These are phyloP conservation scores for Phalaenopsis equestris DNA, from an alignment of 106 monocot species.

Conservation along the genomic window DNA sequence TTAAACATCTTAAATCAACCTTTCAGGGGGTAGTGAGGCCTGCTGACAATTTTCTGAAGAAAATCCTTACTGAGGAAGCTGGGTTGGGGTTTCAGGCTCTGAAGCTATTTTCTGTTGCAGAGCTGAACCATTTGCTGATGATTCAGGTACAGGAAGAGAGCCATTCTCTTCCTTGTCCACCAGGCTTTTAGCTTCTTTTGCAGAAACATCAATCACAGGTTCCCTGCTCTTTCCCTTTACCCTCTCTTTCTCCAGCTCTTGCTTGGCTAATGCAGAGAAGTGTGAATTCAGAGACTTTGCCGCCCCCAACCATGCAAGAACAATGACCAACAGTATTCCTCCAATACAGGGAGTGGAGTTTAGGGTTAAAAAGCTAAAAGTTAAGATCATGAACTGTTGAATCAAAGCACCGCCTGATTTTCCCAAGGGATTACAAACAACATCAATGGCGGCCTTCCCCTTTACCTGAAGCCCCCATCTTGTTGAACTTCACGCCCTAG, in stretches of 20 bases:
- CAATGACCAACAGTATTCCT: slow-evolving; percentile 88
- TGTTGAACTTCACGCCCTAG: too few relatives aligned
- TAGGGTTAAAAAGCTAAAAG: slow-evolving; percentile 85
- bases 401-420: slow-evolving; percentile 96
- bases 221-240: slow-evolving; percentile 25
- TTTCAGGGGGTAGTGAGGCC: neutral
- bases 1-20: neutral
- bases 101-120: slow-evolving; percentile 20
- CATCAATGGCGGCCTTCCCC: slow-evolving; percentile 96
- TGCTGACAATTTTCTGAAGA: neutral
- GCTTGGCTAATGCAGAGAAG: slow-evolving; percentile 84
- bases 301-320: slow-evolving; percentile 83
- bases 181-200: neutral
- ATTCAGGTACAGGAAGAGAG: slow-evolving; percentile 8
- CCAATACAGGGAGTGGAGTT: slow-evolving; percentile 94
- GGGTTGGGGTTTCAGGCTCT: slow-evolving; percentile 12
- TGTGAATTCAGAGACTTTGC: slow-evolving; percentile 85
- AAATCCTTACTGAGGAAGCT: slow-evolving; percentile 6
- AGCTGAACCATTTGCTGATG: slow-evolving; percentile 21
- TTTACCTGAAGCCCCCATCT: slow-evolving; percentile 46
- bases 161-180: slow-evolving; percentile 12
- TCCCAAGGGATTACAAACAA: slow-evolving; percentile 98
- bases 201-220: slow-evolving; percentile 14
- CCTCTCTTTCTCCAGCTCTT: slow-evolving; percentile 63
- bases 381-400: slow-evolving; percentile 96